These are phyloP conservation scores for Fusarium pseudonygamai DNA, from an alignment of 2,329 filamentous ascomycete genomes.

Conservation along the genomic window DNA sequence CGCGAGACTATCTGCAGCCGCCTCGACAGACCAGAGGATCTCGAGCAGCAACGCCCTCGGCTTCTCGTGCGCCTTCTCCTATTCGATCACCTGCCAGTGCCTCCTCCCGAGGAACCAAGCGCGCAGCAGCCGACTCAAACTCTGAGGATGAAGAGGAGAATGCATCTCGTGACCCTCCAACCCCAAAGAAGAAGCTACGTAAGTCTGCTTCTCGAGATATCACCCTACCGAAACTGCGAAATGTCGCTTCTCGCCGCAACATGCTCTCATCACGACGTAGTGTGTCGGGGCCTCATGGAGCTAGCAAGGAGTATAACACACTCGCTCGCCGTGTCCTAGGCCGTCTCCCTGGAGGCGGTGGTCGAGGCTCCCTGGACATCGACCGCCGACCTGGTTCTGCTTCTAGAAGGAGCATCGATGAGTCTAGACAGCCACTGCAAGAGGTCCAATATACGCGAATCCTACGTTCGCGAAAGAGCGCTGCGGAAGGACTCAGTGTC, in stretches of 20 bases:
- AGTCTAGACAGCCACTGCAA: conserved; percentile 23
- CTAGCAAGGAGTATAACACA: conserved; percentile 36
- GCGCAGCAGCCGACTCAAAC: conserved; percentile 50
- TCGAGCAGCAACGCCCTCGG: conserved; percentile 34
- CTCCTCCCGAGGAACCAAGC: conserved; percentile 61
- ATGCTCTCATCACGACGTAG: conserved; percentile 42
- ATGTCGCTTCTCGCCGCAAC: conserved; percentile 39
- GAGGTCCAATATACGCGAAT: conserved; percentile 39
- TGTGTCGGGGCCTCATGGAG: conserved; percentile 39
- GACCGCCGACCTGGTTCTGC: conserved; percentile 25
- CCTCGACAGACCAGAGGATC: conserved; percentile 44
- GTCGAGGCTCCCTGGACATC: conserved; percentile 26
- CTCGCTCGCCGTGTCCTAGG: conserved; percentile 42
- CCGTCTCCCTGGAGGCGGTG: conserved; percentile 34
- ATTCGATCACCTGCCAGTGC: conserved; percentile 48
- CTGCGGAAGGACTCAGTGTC: conserved; percentile 49
- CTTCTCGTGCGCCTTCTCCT: conserved; percentile 33
- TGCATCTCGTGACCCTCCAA: conserved; percentile 32
- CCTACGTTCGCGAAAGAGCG: conserved; percentile 39
- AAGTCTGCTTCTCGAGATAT: conserved; percentile 60
- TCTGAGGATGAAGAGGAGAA: conserved; percentile 48
- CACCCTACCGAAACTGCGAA: conserved; percentile 47
- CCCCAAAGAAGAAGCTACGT: conserved; percentile 61
- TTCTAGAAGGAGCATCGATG: conserved; percentile 33
- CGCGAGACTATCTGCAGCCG: conserved; percentile 28